Conservation (phyloP, 2,329 filamentous ascomycete species). For the Amauroascus niger region DNA sequence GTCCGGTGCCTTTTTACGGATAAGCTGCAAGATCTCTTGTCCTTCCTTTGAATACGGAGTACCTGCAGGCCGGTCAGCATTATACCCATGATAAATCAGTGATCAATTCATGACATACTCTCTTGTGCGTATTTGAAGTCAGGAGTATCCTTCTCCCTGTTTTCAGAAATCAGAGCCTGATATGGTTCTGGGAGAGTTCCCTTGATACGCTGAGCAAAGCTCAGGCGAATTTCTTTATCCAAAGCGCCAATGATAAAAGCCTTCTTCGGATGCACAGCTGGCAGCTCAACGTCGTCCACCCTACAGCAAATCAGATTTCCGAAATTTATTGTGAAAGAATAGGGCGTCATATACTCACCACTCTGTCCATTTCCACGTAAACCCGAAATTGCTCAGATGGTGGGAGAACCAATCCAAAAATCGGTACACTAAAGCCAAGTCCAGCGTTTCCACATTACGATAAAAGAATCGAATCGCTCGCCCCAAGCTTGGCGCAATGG, state of each 20-base stretch:
- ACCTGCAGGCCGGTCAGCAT: constrained; percentile 38
- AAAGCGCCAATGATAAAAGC: constrained; percentile 84
- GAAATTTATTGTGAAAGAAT: background rate
- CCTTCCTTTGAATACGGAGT: constrained; percentile 77
- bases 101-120: constrained; percentile 43
- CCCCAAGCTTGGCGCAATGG: constrained; percentile 89
- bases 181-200: constrained; percentile 83
- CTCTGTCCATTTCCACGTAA: constrained; percentile 98
- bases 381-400: constrained; percentile 96
- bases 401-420: constrained; percentile 98
- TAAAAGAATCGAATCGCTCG: constrained; percentile 89
- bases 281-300: constrained; percentile 69
- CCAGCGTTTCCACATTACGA: constrained; percentile 68
- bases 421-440: constrained; percentile 73
- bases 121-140: constrained; percentile 82
- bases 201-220: constrained; percentile 91
- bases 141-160: constrained; percentile 90
- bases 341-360: constrained; percentile 49
- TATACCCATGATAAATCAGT: constrained; percentile 2
- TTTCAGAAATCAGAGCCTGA: constrained; percentile 66
- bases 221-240: constrained; percentile 93
- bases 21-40: constrained; percentile 65
- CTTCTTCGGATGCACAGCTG: constrained; percentile 74
- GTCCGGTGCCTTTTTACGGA: constrained; percentile 75
- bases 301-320: constrained; percentile 27